Base-by-base conservation (phyloP, 2,329 filamentous ascomycete genomes). In the Orbilia oligospora region DNA sequence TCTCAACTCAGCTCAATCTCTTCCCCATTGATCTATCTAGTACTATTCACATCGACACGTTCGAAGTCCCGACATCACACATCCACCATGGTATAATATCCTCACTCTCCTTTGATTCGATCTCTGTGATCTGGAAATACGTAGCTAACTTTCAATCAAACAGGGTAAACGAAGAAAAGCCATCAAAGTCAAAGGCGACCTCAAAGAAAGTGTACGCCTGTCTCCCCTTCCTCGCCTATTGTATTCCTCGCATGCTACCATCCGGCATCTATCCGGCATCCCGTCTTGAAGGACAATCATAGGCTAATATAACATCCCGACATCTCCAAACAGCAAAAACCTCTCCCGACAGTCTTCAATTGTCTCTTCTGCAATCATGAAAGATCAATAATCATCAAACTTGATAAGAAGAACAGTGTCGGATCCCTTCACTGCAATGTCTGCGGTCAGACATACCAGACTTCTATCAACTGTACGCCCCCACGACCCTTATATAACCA, bases 291-390 rank as follows among this genome's bases (percentile, higher is more conserved):
- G 12, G 5, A 18, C 36, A 46, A 18, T 16, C 22, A 10, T 20
- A 68, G 24, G 22, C 64, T 51, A 69, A 61, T 36, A 51, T 55
- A n/a, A 16, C 22, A 51, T 10, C 27, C 48, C 38, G 20, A 30
- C 24, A 2, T 14, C 49, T 10, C 33, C 49, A 61, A 67, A 49
- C 63, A 92, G 90, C 86, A 88, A 84, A 92, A 94, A 82, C 89
- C 90, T 48, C 88, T 96, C 18, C 88, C 91, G 2, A 94, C 93
- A 1, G 89, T 90, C n/a, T 99, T 99, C 85, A 93, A 94, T 72
- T 99, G 96, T 84, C 90, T 99, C 55, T 99, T 99, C 86, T 99
- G 96, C 88, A 98, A 97, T 84, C 94, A 98, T 86, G 96, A 98
- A 84, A 96, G 93, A 81, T 93, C 94, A 0, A 93, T 99, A 66